Conservation (phyloP, 2,329 filamentous ascomycete genomes). For the Leptographium flavum region DNA sequence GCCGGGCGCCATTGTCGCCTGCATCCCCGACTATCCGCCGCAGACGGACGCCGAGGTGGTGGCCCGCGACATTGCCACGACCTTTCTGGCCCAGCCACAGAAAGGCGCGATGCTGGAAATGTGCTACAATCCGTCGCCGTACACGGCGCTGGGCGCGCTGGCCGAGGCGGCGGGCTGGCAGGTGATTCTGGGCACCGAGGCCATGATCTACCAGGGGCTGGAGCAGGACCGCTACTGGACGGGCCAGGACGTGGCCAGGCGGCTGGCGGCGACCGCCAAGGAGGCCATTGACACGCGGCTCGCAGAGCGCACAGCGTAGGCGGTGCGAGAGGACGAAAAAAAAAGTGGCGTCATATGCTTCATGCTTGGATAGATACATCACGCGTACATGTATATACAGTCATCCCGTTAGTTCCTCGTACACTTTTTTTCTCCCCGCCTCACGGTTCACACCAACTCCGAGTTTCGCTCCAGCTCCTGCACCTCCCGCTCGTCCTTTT, state of each 20-base stretch:
- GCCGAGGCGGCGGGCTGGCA: slow-evolving; percentile 52
- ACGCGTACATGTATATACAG: no score
- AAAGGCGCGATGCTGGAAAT: slow-evolving; percentile 65
- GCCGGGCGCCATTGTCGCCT: slow-evolving; percentile 56
- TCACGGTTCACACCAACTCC: no score
- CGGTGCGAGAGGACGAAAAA: not conserved
- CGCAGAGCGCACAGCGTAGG: slow-evolving; percentile 11
- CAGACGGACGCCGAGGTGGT: slow-evolving; percentile 47
- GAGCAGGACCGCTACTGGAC: slow-evolving; percentile 57
- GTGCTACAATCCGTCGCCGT: slow-evolving; percentile 66
- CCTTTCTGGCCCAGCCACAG: slow-evolving; percentile 11
- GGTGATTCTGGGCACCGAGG: slow-evolving; percentile 62
- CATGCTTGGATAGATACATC: no score
- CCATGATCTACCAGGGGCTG: slow-evolving; percentile 63
- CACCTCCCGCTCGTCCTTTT: slow-evolving; percentile 1
- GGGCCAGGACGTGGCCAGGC: slow-evolving; percentile 38
- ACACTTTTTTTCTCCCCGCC: no score
- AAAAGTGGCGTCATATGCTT: not conserved
- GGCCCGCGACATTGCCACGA: slow-evolving; percentile 25
- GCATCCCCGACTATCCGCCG: slow-evolving; percentile 65
- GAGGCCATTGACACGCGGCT: slow-evolving; percentile 30
- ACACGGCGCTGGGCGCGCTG: slow-evolving; percentile 50
- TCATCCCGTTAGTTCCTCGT: no score
- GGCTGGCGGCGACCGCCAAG: slow-evolving; percentile 47
- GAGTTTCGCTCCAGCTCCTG: no score